Evolutionary conservation across 352 stramenopile genomes (phyloP), one percentile per base, ranked within the genome.

Genomic region (Elongisporangium anandrum): DNA sequence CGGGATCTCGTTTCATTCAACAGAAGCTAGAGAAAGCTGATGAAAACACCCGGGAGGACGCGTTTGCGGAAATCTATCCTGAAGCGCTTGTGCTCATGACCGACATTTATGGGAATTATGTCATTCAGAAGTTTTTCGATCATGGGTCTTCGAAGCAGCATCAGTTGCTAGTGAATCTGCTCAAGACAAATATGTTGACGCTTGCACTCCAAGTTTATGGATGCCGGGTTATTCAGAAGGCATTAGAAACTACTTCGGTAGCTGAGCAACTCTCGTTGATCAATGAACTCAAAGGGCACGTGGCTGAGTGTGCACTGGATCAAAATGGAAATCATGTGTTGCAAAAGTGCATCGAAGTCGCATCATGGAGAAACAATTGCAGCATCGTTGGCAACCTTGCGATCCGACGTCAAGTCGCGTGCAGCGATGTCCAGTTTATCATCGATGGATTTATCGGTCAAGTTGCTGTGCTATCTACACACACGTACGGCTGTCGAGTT

Each of bases 321-420:
- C 97, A 99, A 65, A 98, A 98, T 66, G 97, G 96, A 13, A 99
- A 99, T 63, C 97, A 99, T 66, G 97, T 99, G 9, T 88, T 99
- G 50, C 97, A 99, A 66, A 99, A 99, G 70, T 98, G 92, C 66
- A 98, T 99, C 52, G 96, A 99, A 63, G 81, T 75, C 17, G 77
- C 84, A 29, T 92, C 82, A 38, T 88, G 73, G 72, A 84, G 75
- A 55, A 73, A 73, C 22, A 45, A 45, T 45, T 45, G 9, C 13
- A 17, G 34, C 10, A 17, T 45, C 34, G 34, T 45, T 17, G 34
- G 10, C 34, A 45, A 17, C 34, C 34, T 17, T 45, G 34, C 1
- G 13, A 17, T 45, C 17, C 34, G 34, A 45, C 66, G 65, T 16
- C 55, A 59, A 49, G 81, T 93, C 47, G 85, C 91, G 12, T 79